Evolutionary conservation across 2,329 filamentous ascomycete species (phyloP).

Genomic region (Alternaria gansuensis): DNA sequence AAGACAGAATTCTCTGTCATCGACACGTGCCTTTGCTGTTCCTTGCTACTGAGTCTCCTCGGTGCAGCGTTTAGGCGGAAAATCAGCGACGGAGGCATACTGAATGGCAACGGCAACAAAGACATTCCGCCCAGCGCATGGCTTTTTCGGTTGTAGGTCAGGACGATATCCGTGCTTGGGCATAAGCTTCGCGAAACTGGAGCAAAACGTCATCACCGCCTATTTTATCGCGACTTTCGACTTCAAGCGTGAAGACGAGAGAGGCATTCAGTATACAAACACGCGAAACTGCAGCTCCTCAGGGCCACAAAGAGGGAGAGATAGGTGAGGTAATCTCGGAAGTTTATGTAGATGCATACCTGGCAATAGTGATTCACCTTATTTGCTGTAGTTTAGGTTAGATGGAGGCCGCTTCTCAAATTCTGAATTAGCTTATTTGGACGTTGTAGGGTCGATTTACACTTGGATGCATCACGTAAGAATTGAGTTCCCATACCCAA

Average conservation of each 20-base stretch:
- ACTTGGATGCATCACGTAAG: neutral
- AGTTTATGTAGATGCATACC: neutral
- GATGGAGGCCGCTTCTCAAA: neutral
- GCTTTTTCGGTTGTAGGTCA: slow-evolving; percentile 52
- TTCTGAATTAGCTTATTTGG: no score
- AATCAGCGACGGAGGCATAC: slow-evolving; percentile 56
- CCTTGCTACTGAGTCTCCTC: slow-evolving; percentile 61
- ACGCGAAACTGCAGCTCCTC: slow-evolving; percentile 47
- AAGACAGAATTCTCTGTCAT: slow-evolving; percentile 64
- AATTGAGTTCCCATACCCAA: neutral
- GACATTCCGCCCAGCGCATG: slow-evolving; percentile 60
- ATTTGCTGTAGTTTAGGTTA: neutral
- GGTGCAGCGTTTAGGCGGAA: slow-evolving; percentile 65
- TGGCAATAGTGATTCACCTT: neutral
- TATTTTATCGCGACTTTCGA: slow-evolving; percentile 62
- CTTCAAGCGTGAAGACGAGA: slow-evolving; percentile 55
- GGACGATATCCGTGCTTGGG: slow-evolving; percentile 57
- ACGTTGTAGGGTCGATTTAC: neutral
- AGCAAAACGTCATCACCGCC: slow-evolving; percentile 61
- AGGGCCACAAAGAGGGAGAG: slow-evolving; percentile 51
- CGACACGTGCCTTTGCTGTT: slow-evolving; percentile 63
- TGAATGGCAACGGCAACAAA: slow-evolving; percentile 56
- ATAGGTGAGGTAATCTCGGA: slow-evolving; percentile 6
- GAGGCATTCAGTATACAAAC: slow-evolving; percentile 57
- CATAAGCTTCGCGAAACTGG: slow-evolving; percentile 63